These are phyloP conservation scores for Penicillium antarcticum DNA, from an alignment of 495 filamentous ascomycete genomes.

Conservation along the genomic window DNA sequence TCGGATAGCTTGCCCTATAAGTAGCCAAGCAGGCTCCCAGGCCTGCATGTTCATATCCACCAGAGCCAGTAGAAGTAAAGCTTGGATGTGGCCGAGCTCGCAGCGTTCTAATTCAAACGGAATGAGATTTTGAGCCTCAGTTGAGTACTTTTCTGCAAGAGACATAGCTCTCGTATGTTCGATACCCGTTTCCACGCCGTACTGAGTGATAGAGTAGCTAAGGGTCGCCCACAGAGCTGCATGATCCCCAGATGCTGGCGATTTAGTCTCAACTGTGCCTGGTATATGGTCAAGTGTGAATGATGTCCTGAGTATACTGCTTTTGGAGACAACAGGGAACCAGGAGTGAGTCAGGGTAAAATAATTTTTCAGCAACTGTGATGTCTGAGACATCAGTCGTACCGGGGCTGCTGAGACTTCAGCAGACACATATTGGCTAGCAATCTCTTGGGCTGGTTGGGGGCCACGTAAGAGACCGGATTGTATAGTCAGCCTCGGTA, in stretches of 20 bases:
- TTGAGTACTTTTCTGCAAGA: conserved; percentile 48
- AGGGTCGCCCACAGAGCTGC: conserved; percentile 63
- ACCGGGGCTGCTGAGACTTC: conserved; percentile 48
- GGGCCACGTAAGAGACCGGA: no score
- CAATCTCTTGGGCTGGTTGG: conserved; percentile 26
- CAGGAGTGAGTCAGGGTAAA: conserved; percentile 71
- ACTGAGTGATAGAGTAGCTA: conserved; percentile 50
- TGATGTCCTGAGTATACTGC: conserved; percentile 55
- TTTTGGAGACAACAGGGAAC: conserved; percentile 70
- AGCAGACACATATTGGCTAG: conserved; percentile 10
- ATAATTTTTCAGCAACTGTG: conserved; percentile 65
- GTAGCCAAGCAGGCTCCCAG: conserved; percentile 55
- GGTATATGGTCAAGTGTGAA: conserved; percentile 49
- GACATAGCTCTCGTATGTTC: conserved; percentile 16
- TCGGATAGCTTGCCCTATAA: conserved; percentile 60
- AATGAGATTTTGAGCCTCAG: conserved; percentile 55
- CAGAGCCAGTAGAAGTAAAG: conserved; percentile 58
- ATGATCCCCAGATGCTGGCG: conserved; percentile 52
- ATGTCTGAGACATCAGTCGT: no score
- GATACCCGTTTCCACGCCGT: conserved; percentile 20
- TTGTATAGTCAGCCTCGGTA: no score
- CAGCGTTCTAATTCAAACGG: conserved; percentile 55
- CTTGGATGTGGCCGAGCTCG: conserved; percentile 60
- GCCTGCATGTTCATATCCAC: conserved; percentile 55
- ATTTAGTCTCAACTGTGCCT: conserved; percentile 36